A percentile compares a stretch with the other conserved stretches of the same genome.
Conservation (phyloP, 164 flowering plant species). For the Berberis thunbergii region DNA sequence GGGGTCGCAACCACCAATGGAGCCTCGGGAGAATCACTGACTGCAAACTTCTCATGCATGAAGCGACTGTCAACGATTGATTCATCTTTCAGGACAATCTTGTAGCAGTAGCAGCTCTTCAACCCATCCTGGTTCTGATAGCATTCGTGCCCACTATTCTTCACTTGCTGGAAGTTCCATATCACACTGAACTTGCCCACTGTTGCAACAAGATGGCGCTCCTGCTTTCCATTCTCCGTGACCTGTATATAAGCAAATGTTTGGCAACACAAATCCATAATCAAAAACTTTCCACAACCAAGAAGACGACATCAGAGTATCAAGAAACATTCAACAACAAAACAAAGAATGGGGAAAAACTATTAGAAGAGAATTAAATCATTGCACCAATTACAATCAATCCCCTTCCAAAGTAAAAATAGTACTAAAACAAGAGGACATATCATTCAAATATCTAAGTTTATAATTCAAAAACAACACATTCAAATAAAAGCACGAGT, state of each 20-base stretch:
- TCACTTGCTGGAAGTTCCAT: conserved; percentile 87
- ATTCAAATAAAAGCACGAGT: too few species aligned
- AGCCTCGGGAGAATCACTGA: conserved; percentile 80
- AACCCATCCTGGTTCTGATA: conserved; percentile 76
- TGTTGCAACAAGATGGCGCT: conserved; percentile 84
- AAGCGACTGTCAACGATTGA: conserved; percentile 92
- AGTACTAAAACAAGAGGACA: too few species aligned
- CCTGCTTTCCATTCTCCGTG: conserved; percentile 82
- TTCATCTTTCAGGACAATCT: conserved; percentile 76
- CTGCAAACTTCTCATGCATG: conserved; percentile 89
- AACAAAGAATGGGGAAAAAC: too few species aligned
- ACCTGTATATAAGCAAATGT: conserved; percentile 29
- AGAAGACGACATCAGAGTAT: neutral
- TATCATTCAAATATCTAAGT: too few species aligned
- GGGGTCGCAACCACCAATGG: conserved; percentile 95
- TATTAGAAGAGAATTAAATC: too few species aligned
- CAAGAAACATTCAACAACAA: neutral
- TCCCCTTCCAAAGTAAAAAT: too few species aligned
- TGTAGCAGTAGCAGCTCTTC: conserved; percentile 97
- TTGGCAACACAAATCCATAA: neutral
- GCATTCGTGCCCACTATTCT: conserved; percentile 84
- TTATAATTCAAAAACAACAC: too few species aligned
- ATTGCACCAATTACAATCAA: too few species aligned
- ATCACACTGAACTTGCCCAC: conserved; percentile 86
- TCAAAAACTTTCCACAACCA: neutral